Evolutionary conservation across 139 green algal genomes (phyloP).

Genomic region (Chloropicon primus): DNA sequence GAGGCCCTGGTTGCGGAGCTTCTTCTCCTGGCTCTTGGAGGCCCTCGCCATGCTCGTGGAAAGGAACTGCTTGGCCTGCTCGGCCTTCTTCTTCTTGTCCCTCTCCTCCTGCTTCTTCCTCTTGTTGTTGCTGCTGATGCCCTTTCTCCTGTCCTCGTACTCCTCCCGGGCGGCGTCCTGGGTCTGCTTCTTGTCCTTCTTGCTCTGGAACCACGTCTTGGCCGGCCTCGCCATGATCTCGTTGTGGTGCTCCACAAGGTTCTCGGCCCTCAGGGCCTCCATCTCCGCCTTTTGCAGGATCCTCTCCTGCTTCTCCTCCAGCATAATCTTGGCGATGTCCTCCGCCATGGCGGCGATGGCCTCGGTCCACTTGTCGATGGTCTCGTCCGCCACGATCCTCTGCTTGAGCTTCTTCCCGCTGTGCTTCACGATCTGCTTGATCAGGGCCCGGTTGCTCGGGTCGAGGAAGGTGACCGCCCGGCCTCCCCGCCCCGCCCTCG

Average conservation of each 20-base stretch:
- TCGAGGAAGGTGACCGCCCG: constrained; percentile 71
- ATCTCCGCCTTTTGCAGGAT: constrained; percentile 69
- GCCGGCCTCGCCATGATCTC: constrained; percentile 78
- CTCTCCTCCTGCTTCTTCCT: constrained; percentile 13
- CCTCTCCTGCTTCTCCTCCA: constrained; percentile 25
- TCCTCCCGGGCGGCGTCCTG: constrained; percentile 22
- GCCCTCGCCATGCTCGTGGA: constrained; percentile 25
- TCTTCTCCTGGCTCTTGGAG: constrained; percentile 32
- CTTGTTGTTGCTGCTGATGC: constrained; percentile 13
- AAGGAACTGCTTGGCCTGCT: constrained; percentile 18
- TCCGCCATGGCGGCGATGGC: too few species aligned
- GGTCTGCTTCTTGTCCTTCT: constrained; percentile 43
- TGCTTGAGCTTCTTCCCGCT: constrained; percentile 41
- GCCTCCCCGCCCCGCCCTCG: constrained; percentile 67
- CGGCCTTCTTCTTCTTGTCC: constrained; percentile 16
- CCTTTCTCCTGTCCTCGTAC: constrained; percentile 8
- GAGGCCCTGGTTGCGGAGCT: constrained; percentile 47
- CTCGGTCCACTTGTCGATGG: constrained; percentile 47
- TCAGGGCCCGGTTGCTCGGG: constrained; percentile 60
- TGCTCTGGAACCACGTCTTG: constrained; percentile 85
- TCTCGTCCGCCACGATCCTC: constrained; percentile 40
- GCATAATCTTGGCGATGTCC: constrained; percentile 33
- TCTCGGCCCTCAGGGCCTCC: constrained; percentile 62
- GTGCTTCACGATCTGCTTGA: constrained; percentile 73
- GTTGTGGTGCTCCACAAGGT: constrained; percentile 82